Evolutionary conservation across 2,329 filamentous ascomycete genomes (phyloP).

Genomic region (Claviceps sp.): DNA sequence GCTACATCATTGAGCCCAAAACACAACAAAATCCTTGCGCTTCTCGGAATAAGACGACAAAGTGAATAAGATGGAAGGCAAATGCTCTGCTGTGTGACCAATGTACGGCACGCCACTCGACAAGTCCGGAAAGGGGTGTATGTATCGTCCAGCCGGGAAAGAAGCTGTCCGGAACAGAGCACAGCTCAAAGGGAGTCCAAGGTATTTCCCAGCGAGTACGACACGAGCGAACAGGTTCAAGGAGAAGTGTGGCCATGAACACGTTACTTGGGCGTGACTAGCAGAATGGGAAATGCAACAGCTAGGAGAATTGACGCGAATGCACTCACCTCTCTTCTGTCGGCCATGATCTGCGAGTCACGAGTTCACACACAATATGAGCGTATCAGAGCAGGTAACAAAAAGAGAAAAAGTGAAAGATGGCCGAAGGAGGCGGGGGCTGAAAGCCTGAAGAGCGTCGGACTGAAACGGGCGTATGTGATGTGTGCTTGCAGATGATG

Average conservation of each 20-base stretch:
- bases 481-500: neutral
- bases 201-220: neutral
- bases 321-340: constrained; percentile 7
- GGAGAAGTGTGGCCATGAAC: neutral
- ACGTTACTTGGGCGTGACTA: neutral
- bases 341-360: neutral
- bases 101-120: constrained; percentile 5
- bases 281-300: neutral
- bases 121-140: neutral
- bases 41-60: neutral
- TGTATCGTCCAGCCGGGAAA: neutral
- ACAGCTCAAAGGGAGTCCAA: neutral
- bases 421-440: neutral
- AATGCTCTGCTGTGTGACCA: constrained; percentile 4
- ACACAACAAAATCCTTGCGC: neutral
- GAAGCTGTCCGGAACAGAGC: neutral
- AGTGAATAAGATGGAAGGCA: neutral
- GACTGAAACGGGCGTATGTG: neutral
- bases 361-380: neutral
- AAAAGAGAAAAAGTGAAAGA: neutral
- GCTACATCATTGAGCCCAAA: neutral
- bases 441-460: neutral
- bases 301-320: neutral
- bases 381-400: neutral
- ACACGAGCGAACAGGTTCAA: neutral